A percentile compares a stretch with the other conserved stretches of the same genome.
Conservation (phyloP, 306 rosid species). For the Malus sylvestris region DNA sequence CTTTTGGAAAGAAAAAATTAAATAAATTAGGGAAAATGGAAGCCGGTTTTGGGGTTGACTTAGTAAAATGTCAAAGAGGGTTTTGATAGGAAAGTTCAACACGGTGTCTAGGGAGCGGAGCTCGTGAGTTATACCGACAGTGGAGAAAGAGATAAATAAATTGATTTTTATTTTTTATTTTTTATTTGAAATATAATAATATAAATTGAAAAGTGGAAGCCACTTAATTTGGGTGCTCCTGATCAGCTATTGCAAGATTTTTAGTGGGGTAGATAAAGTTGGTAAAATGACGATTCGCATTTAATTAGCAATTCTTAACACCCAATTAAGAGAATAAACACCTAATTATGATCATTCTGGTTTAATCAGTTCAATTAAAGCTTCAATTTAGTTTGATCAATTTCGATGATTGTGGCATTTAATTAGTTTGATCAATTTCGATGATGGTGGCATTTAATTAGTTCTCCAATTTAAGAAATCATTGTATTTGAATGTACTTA, state of each 20-base stretch:
- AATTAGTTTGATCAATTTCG: background rate
- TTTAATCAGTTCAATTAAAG: background rate
- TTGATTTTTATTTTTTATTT: background rate
- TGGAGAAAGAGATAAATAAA: background rate
- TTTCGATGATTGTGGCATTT: background rate
- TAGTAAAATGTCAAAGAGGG: constrained; percentile 30
- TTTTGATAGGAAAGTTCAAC: constrained; percentile 24
- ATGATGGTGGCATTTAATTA: background rate
- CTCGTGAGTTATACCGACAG: constrained; percentile 49
- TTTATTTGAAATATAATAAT: too few relatives aligned
- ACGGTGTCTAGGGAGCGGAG: constrained; percentile 34
- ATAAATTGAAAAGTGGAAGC: background rate
- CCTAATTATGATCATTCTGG: background rate
- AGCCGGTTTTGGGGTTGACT: constrained; percentile 38
- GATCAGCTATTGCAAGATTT: background rate
- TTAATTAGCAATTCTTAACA: background rate
- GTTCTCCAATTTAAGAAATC: background rate
- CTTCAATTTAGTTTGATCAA: background rate
- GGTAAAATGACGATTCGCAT: background rate
- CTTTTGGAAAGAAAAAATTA: background rate
- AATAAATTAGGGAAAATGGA: background rate
- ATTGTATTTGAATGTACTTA: background rate
- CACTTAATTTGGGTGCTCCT: constrained; percentile 18
- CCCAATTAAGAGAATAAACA: background rate
- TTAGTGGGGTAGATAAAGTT: constrained; percentile 11